Percentiles rank a stretch among this genome's conserved stretches.
These are phyloP conservation scores for Aphanomyces cochlioides DNA, from an alignment of 352 stramenopile genomes.

Conservation along the genomic window DNA sequence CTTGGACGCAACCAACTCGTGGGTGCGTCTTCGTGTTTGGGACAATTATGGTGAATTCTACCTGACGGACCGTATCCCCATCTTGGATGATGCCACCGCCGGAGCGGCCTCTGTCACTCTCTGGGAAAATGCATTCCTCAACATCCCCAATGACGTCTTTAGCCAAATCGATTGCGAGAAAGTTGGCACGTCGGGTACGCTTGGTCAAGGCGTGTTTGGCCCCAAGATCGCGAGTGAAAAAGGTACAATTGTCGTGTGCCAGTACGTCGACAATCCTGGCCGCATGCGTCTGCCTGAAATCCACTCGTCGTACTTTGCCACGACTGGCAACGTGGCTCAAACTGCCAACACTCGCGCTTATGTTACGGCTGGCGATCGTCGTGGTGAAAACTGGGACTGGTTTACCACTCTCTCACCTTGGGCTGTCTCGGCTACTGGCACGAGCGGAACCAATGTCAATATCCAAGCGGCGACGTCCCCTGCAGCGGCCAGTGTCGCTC, in stretches of 20 bases:
- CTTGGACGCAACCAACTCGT: constrained; percentile 29
- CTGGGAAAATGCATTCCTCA: constrained; percentile 39
- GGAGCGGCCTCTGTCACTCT: constrained; percentile 23
- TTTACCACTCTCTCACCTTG: constrained; percentile 37
- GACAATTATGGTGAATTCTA: constrained; percentile 66
- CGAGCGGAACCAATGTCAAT: constrained; percentile 16
- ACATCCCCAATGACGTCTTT: constrained; percentile 52
- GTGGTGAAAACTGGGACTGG: constrained; percentile 52
- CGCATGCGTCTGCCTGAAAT: constrained; percentile 52
- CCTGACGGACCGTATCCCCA: constrained; percentile 50
- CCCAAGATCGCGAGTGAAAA: constrained; percentile 30
- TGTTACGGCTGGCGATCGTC: constrained; percentile 41
- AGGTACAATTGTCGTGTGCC: constrained; percentile 54
- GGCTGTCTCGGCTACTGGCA: not conserved
- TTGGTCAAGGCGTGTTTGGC: constrained; percentile 19
- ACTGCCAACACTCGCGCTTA: constrained; percentile 29
- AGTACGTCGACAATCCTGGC: constrained; percentile 54
- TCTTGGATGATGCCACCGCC: constrained; percentile 35
- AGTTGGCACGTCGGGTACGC: not conserved
- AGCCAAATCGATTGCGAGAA: constrained; percentile 40
- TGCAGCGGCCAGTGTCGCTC: not conserved
- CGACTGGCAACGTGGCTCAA: constrained; percentile 12
- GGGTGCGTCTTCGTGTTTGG: constrained; percentile 54
- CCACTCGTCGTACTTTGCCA: constrained; percentile 29
- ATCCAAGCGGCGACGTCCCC: constrained; percentile 9